A percentile compares a stretch with the other conserved stretches of the same genome.
These are phyloP conservation scores for Biscutella laevigata DNA, from an alignment of 441 rosid species.

Conservation along the genomic window DNA sequence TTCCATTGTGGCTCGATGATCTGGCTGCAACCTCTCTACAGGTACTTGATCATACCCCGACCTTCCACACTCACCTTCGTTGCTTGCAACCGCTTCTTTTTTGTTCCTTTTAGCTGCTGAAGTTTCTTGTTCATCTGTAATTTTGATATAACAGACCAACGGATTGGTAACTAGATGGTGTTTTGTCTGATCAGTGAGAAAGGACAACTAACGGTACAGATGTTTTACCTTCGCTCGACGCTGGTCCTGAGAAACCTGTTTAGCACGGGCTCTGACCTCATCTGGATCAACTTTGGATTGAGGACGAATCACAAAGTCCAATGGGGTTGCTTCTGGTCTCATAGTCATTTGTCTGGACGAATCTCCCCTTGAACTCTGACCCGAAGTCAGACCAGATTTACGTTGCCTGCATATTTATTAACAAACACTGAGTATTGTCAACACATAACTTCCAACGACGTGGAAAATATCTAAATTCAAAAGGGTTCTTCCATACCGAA, in stretches of 20 bases:
- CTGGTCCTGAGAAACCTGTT: slow-evolving; percentile 76
- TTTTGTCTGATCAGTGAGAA: neutral
- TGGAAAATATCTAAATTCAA: neutral
- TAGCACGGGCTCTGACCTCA: slow-evolving; percentile 72
- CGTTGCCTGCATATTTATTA: slow-evolving; percentile 42
- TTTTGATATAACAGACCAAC: neutral
- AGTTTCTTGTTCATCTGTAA: slow-evolving; percentile 87
- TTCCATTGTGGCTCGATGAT: neutral
- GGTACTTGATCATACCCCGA: slow-evolving; percentile 88
- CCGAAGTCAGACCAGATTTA: slow-evolving; percentile 64
- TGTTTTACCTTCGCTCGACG: slow-evolving; percentile 69
- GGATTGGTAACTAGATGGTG: neutral
- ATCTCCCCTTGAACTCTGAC: slow-evolving; percentile 58
- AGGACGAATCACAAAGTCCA: slow-evolving; percentile 90
- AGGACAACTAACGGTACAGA: neutral
- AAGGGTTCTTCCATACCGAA: slow-evolving; percentile 40
- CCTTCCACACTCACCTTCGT: slow-evolving; percentile 90
- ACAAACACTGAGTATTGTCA: neutral
- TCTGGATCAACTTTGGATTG: slow-evolving; percentile 93
- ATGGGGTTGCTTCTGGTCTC: slow-evolving; percentile 91
- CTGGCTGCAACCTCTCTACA: slow-evolving; percentile 30
- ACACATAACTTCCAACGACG: neutral
- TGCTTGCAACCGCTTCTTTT: slow-evolving; percentile 87
- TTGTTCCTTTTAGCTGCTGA: slow-evolving; percentile 92
- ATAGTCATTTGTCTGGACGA: slow-evolving; percentile 51